Evolutionary conservation across 2,329 filamentous ascomycete species (phyloP), one percentile per base, ranked within the genome.

Genomic region (Clonostachys byssicola): DNA sequence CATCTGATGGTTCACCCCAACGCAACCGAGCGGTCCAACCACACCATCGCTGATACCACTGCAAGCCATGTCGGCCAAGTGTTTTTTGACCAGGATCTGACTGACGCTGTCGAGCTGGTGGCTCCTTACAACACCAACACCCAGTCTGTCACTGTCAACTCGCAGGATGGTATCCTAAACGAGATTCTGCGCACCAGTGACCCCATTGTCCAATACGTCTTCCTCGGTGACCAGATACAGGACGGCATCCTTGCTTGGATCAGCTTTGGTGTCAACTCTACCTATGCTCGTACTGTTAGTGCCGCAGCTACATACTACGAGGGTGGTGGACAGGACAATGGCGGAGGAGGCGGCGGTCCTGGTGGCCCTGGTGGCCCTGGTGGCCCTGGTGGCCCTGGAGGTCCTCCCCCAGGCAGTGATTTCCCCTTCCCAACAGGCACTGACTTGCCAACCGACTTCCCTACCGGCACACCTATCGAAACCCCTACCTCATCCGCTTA

Each of bases 1-100:
- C 76, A 79, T 48, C 44, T 67, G 30, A 54, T 67, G 42, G 59
- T 71, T 70, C 60, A 68, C 51, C 53, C 60, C 43, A 65, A 65
- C 44, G 62, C 63, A 4, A 62, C 61, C 10, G 48, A 60, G 5
- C 52, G 59, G 12, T 43, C 55, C 34, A 68, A 69, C 52, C 52
- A 59, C 34, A 68, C 66, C 1, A 58, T 69, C 6, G 59, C 57
- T 33, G 56, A 62, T 0, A 60, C 60, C 41, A 63, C 62, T 34
- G 71, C 79, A 46, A 74, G 78, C 8, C 80, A 85, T 60, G 73
- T 85, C 33, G 81, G 82, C n/a, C 81, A 86, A 60, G 62, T 82
- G 47, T 85, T 81, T 66, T 80, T 83, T 57, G 79, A 84, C 60
- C 75, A 84, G 56, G 68, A 72, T 45, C 72, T 86, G 30, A 73